Base-by-base conservation (phyloP, 1,139 yeast genomes). In the Ashbya aceris region DNA sequence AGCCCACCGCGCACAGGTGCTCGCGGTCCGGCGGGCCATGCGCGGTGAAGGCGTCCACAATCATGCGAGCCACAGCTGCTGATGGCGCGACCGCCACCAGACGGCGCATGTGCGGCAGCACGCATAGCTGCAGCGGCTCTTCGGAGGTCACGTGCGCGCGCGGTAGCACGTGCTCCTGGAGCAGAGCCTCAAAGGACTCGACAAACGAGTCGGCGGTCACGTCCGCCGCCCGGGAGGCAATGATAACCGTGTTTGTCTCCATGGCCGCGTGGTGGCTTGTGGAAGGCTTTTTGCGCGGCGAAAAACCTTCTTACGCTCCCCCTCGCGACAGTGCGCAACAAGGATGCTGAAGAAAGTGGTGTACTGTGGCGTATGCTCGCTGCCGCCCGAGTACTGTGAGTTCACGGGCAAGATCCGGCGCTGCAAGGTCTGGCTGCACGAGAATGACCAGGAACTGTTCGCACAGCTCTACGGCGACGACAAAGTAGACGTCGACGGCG, bases 371-470 rank as follows among this genome's bases (percentile, higher is more conserved):
- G 74, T 87, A 8, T 89, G 97, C 63, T 66, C 87, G 1, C 80
- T 77, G 58, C 96, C 96, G 11, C 91, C 91, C 2, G 97, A 87
- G 46, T 89, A 80, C 66, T 89, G 98, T 67, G 97, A 89, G 61
- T 89, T 87, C 60, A 94, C 95, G 10, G 83, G 84, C 39, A 71
- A 80, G 33, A 71, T 83, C 62, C 81, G 80, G 58, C 77, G 86
- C 59, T 89, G 98, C 67, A 84, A 82, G 55, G 79, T 74, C 32
- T 87, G 96, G 95, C 72, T 89, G 36, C 68, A 74, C 46, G 76
- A 73, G 35, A 69, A 70, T 41, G 71, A 86, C 52, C 63, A 70
- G 2, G 82, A 74, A 10, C 59, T 82, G 37, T 87, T 63, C 57
- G 68, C 73, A 38, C 62, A 71, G 50, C 65, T 85, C 40, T 86